phyloP scores from a whole-genome alignment of 345 rosid genomes.

The Salix arbutifolia region DNA sequence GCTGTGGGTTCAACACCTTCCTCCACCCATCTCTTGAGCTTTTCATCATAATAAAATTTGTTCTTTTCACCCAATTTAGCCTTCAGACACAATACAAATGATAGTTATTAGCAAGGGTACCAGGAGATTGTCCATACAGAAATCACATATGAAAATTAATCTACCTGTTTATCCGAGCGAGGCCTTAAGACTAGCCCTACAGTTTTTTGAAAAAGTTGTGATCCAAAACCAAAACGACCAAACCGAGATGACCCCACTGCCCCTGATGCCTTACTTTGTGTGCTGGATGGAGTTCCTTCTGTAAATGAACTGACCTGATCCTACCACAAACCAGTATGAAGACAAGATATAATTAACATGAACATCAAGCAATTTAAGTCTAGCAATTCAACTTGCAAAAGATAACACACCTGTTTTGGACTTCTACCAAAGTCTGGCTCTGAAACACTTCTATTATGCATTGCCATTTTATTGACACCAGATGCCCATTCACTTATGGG shows the following conservation, averaged over 20 bases:
- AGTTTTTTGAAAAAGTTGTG: conserved; percentile 76
- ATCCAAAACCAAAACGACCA: conserved; percentile 70
- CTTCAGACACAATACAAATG: conserved; percentile 37
- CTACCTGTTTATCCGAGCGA: conserved; percentile 75
- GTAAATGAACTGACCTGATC: conserved; percentile 57
- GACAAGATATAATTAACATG: conserved; percentile 6
- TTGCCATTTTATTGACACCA: conserved; percentile 55
- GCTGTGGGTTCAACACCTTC: conserved; percentile 88
- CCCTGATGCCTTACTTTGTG: conserved; percentile 53
- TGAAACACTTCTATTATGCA: conserved; percentile 71
- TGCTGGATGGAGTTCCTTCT: conserved; percentile 42
- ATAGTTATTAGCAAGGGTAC: conserved; percentile 7
- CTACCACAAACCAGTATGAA: conserved; percentile 13
- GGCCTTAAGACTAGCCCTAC: conserved; percentile 76
- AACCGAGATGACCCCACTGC: conserved; percentile 63
- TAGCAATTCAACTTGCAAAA: background rate
- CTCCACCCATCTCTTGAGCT: conserved; percentile 97
- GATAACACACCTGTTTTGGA: conserved; percentile 59
- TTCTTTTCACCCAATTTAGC: conserved; percentile 91
- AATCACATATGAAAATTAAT: conserved; percentile 6
- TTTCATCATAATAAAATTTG: conserved; percentile 86
- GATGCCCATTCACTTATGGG: conserved; percentile 60
- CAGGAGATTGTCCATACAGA: background rate
- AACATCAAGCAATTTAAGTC: conserved; percentile 3
- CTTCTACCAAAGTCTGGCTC: conserved; percentile 78